These are phyloP conservation scores for Scleroderma bovista DNA, from an alignment of 768 basidiomycete species.

Conservation along the genomic window DNA sequence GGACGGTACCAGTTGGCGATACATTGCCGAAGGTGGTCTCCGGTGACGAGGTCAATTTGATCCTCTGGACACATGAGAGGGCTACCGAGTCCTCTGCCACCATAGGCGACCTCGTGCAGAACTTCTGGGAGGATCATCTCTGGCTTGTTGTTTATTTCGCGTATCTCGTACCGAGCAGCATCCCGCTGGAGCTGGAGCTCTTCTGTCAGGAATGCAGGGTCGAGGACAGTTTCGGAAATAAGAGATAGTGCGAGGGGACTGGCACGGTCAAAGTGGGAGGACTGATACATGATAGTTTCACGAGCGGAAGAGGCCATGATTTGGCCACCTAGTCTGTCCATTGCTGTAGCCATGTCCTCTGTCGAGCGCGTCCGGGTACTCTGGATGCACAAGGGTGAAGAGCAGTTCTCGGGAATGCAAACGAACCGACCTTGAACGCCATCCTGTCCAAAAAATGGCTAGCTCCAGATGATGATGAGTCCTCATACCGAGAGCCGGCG, in stretches of 20 bases:
- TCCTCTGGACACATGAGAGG: conserved; percentile 85
- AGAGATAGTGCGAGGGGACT: conserved; percentile 81
- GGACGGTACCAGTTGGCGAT: conserved; percentile 86
- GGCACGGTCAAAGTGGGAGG: conserved; percentile 82
- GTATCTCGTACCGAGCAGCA: conserved; percentile 85
- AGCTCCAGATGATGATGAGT: conserved; percentile 62
- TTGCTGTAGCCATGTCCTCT: conserved; percentile 72
- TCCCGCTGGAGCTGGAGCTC: conserved; percentile 83
- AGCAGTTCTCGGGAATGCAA: background rate
- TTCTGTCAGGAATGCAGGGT: conserved; percentile 67
- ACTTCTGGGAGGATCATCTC: conserved; percentile 92
- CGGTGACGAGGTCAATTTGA: conserved; percentile 63
- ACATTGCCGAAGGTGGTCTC: conserved; percentile 51
- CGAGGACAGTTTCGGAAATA: conserved; percentile 85
- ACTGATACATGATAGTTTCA: conserved; percentile 97
- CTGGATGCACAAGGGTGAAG: conserved; percentile 35
- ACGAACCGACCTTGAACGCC: conserved; percentile 81
- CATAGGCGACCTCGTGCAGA: conserved; percentile 82
- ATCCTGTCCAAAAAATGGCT: conserved; percentile 92
- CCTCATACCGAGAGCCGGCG: conserved; percentile 89
- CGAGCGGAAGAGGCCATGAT: conserved; percentile 87
- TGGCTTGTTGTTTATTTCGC: conserved; percentile 83
- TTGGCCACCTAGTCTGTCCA: conserved; percentile 85
- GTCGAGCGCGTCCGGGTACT: conserved; percentile 67
- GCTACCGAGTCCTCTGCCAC: conserved; percentile 77